Evolutionary conservation across 1,284 basidiomycete species (phyloP).

Genomic region (Entoloma clypeatum): DNA sequence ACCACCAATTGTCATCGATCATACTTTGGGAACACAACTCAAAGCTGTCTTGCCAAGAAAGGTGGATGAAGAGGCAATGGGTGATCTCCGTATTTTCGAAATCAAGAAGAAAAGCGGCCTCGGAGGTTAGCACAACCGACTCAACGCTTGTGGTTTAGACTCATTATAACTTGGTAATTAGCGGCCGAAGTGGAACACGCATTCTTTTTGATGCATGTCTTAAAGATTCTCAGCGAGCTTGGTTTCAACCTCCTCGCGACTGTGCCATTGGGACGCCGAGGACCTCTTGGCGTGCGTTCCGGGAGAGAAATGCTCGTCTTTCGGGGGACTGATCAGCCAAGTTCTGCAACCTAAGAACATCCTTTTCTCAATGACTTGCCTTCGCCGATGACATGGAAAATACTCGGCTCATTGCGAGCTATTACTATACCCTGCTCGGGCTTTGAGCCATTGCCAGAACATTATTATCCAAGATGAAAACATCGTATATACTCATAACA

Average conservation of each 20-base stretch:
- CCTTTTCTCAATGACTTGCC: background rate
- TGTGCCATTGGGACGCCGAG: constrained; percentile 40
- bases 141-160: background rate
- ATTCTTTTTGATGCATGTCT: constrained; percentile 41
- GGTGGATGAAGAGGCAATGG: constrained; percentile 45
- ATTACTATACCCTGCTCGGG: too few species aligned
- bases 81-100: constrained; percentile 50
- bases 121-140: constrained; percentile 30
- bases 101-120: constrained; percentile 32
- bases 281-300: constrained; percentile 36
- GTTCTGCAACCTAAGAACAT: constrained; percentile 9
- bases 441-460: too few species aligned
- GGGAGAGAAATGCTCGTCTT: constrained; percentile 44
- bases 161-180: constrained; percentile 6
- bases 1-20: constrained; percentile 48
- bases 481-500: too few species aligned
- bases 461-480: too few species aligned
- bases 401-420: too few species aligned
- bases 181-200: constrained; percentile 30
- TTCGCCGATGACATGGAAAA: background rate
- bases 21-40: constrained; percentile 43
- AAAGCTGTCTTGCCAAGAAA: constrained; percentile 46
- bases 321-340: constrained; percentile 27
- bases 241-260: constrained; percentile 41
- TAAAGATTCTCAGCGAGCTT: constrained; percentile 38